Evolutionary conservation across 2,329 filamentous ascomycete genomes (phyloP), one percentile per base, ranked within the genome.

Genomic region (Harringtonia lauricola): DNA sequence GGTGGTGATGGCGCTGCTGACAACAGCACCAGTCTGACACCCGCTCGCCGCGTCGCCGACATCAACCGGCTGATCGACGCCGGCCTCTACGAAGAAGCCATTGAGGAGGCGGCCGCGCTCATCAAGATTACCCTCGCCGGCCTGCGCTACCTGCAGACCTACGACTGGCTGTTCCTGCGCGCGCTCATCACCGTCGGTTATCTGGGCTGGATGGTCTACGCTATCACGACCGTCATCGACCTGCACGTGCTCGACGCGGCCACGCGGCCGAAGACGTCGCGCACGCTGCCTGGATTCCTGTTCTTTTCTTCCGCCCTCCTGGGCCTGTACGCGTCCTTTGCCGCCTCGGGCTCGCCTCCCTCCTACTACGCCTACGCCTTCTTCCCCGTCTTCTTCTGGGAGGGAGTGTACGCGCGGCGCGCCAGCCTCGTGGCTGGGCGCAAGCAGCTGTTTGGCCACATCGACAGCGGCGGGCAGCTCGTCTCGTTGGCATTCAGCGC

Each of bases 321-420:
- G 21, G 70, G 70, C 2, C 63, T 96, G 13, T 95, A 84, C 55
- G 82, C 87, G 8, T 79, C 86, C 1, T 83, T 98, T 44, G 67
- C 84, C 46, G 68, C 86, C 45, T 90, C 94, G 37, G 75, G 79
- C 36, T 95, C 89, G 2, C 83, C 90, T 0, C 59, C 71, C 45
- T 83, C 85, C 3, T 98, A 98, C 61, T 98, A 96, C 56, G 76
- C 79, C 2, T 98, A 98, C 59, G 85, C 83, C 1, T 76, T 94
- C 54, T 98, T 98, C 61, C 92, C 92, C 0, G 80, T 95, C 3
- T 75, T 86, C 45, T 96, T 98, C 65, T 98, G 92, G 92, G 90
- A 95, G 61, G 89, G 95, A 56, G 86, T 95, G 0, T 90, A 83
- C 61, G 85, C 86, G 3, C 78, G 84, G 24, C 75, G 88, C 44